Conservation (phyloP, 2,329 filamentous ascomycete species). For the Sporothrix mexicana region DNA sequence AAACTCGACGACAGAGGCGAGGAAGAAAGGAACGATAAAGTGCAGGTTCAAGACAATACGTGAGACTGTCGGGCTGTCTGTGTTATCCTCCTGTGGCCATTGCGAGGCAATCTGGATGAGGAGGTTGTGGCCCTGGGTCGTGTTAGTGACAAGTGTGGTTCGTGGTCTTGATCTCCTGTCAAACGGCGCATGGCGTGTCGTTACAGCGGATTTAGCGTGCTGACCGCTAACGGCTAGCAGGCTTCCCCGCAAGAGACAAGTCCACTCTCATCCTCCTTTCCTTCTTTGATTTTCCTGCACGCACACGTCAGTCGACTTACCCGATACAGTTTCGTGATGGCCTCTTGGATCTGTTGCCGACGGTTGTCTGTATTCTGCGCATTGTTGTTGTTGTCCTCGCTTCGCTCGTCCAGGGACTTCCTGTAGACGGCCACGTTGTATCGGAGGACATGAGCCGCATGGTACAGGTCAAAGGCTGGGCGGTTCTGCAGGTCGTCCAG, state of each 20-base stretch:
- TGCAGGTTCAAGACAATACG: background rate
- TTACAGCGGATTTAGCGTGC: background rate
- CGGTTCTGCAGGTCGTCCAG: conserved; percentile 3
- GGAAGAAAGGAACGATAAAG: background rate
- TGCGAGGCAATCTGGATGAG: background rate
- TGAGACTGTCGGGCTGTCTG: background rate
- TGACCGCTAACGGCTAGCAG: background rate
- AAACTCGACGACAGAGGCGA: background rate
- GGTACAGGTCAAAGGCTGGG: background rate
- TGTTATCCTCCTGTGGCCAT: background rate
- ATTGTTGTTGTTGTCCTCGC: background rate
- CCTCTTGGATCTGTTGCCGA: background rate
- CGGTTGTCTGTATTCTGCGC: no score
- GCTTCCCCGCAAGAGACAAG: background rate
- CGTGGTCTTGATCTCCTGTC: background rate
- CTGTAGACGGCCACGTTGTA: background rate
- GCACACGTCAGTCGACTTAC: background rate
- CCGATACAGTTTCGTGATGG: background rate
- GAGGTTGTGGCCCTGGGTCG: background rate
- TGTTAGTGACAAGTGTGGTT: background rate
- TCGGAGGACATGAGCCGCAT: background rate
- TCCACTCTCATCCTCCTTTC: background rate
- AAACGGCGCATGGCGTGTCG: background rate
- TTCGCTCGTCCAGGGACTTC: no score
- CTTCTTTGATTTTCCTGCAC: conserved; percentile 10